Evolutionary conservation across 768 basidiomycete species (phyloP).

Genomic region (Candolleomyces eurysporus): DNA sequence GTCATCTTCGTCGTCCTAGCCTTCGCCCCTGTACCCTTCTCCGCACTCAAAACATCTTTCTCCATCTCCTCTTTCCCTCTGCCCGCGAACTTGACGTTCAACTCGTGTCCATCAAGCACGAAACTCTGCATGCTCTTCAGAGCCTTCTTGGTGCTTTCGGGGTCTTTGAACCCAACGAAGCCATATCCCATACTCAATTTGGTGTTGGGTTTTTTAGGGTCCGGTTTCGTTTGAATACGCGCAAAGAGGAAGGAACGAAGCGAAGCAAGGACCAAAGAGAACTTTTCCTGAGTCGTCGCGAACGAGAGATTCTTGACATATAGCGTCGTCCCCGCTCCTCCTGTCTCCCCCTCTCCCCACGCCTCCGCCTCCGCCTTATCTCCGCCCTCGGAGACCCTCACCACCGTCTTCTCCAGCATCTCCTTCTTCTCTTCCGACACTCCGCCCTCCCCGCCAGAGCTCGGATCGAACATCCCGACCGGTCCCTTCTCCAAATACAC

Average conservation of each 20-base stretch:
- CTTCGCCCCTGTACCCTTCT: constrained; percentile 38
- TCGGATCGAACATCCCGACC: constrained; percentile 73
- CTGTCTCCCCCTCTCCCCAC: constrained; percentile 39
- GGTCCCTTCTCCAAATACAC: constrained; percentile 95
- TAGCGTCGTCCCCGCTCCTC: constrained; percentile 71
- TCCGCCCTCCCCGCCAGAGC: constrained; percentile 14
- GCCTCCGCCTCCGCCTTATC: constrained; percentile 32
- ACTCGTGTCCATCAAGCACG: constrained; percentile 81
- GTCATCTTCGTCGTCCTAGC: constrained; percentile 88
- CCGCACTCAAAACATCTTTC: constrained; percentile 16
- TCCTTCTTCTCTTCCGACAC: not conserved
- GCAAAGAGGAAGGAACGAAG: constrained; percentile 84
- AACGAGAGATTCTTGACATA: constrained; percentile 96
- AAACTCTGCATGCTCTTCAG: constrained; percentile 77
- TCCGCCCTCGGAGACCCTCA: not conserved
- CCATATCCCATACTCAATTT: constrained; percentile 94
- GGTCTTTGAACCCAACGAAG: constrained; percentile 86
- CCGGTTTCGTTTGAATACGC: constrained; percentile 87
- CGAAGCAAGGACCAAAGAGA: constrained; percentile 66
- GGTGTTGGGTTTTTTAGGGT: constrained; percentile 64
- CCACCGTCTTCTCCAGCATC: not conserved
- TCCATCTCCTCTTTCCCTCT: constrained; percentile 68
- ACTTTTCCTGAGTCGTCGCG: constrained; percentile 74
- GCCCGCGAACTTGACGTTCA: constrained; percentile 85
- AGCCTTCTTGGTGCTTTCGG: constrained; percentile 71